Evolutionary conservation across 441 rosid species (phyloP).

Genomic region (Populus hybrid): DNA sequence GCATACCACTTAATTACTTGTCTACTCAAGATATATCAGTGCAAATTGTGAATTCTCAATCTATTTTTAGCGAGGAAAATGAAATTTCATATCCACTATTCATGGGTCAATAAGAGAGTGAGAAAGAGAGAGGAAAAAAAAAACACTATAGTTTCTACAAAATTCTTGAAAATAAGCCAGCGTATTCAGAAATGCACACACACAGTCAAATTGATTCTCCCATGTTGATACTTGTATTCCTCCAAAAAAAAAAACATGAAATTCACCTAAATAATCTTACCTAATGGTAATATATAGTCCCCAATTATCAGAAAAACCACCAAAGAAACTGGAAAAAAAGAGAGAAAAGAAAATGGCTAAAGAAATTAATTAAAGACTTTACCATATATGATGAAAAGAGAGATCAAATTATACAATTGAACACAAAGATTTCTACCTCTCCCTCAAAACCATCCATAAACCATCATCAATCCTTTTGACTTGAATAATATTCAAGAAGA

Average conservation of each 20-base stretch:
- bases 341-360: conserved; percentile 2
- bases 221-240: background rate
- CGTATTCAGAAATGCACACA: background rate
- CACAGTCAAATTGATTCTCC: background rate
- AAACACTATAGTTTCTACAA: background rate
- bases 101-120: background rate
- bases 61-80: background rate
- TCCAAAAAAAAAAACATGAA: background rate
- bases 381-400: conserved; percentile 32
- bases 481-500: conserved; percentile 26
- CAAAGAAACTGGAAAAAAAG: background rate
- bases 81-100: background rate
- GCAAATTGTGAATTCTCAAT: background rate
- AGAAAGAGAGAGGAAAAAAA: background rate
- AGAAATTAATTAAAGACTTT: conserved; percentile 21
- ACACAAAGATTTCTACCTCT: conserved; percentile 30
- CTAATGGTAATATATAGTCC: conserved; percentile 6
- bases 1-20: background rate
- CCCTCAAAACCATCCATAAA: conserved; percentile 21
- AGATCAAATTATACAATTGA: conserved; percentile 51
- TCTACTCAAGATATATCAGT: background rate
- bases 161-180: background rate
- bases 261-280: conserved; percentile 1
- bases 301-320: background rate
- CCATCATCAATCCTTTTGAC: conserved; percentile 9